Base-by-base conservation (phyloP, 345 rosid species). In the Turnera subulata region DNA sequence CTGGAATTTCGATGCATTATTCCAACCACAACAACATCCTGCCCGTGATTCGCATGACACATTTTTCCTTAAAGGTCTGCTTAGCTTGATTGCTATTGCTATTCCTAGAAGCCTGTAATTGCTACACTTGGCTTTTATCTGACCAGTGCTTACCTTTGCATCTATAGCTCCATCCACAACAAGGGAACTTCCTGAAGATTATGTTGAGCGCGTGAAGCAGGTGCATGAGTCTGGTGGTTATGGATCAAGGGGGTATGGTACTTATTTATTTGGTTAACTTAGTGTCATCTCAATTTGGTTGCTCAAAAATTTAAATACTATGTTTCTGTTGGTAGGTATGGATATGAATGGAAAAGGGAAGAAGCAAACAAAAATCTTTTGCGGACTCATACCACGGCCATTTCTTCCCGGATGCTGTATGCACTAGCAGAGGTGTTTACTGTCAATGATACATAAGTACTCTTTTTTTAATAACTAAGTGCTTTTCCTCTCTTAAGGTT, bases 1-100 rank as follows among this genome's bases (percentile, higher is more conserved):
- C 86, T 92, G 97, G 97, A 89, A 92, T 76, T 92, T 93, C 25
- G 99, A 93, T 80, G 95, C 86, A 47, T 65, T 93, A 46, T 89
- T 89, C 82, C 99, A 89, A 76, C 96, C 97, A 35, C 99, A 93
- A 67, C 97, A 93, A 59, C 99, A 93, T 71, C 99, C 99, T 65
- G 99, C 99, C 53, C 97, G 96, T 65, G 99, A 93, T 73, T 81
- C 99, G 47, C 99, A 93, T 57, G 97, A 89, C 69, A 93, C 96
- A 48, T 89, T 93, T 82, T 93, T 89, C 73, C 63, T 87, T 51
- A 64, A 82, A 78, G 91, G 97, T 90, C 63, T 39, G 67, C 64
- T 22, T 50, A 2, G 42, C 23, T 46, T 64, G 55, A 40, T 57
- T 59, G 51, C 50, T 47, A 53, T 64, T 57, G 35, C 40, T 25